A percentile compares a stretch with the other conserved stretches of the same genome.
Conservation (phyloP, 2,329 filamentous ascomycete genomes). For the Ophiocordyceps robertsii region DNA sequence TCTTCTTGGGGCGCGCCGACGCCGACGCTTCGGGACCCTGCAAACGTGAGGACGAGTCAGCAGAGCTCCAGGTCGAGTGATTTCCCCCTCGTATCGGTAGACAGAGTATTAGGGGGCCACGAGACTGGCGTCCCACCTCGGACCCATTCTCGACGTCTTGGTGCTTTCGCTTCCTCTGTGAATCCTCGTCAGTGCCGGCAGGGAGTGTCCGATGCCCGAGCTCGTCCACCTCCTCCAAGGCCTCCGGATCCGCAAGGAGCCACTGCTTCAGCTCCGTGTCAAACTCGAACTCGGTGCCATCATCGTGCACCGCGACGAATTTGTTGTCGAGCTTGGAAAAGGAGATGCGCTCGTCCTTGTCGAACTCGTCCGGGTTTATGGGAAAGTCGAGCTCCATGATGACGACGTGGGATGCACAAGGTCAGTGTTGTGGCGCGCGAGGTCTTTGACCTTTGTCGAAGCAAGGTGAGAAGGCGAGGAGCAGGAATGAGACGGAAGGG, state of each 20-base stretch:
- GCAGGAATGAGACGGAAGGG: no score
- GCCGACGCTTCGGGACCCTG: slow-evolving; percentile 19
- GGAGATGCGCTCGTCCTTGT: slow-evolving; percentile 68
- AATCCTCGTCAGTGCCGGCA: slow-evolving; percentile 10
- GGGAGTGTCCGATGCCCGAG: slow-evolving; percentile 13
- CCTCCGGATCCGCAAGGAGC: slow-evolving; percentile 46
- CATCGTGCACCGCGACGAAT: slow-evolving; percentile 71
- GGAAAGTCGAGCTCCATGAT: slow-evolving; percentile 32
- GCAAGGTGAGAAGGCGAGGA: not conserved
- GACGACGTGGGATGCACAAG: not conserved
- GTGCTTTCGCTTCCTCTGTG: slow-evolving; percentile 29
- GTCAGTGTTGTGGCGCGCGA: not conserved
- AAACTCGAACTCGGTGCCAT: slow-evolving; percentile 77
- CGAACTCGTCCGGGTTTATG: slow-evolving; percentile 54
- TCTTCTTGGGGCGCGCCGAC: slow-evolving; percentile 27
- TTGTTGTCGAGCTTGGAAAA: slow-evolving; percentile 75
- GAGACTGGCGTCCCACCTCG: slow-evolving; percentile 24
- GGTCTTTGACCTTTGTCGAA: not conserved
- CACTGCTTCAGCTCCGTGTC: slow-evolving; percentile 59
- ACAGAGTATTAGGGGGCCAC: not conserved
- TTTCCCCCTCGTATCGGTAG: no score
- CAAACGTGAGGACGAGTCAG: no score
- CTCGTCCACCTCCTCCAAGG: slow-evolving; percentile 22
- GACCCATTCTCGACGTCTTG: slow-evolving; percentile 18
- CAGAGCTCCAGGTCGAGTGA: no score